Conservation (phyloP, 441 rosid genomes). For the Brassica balearica region DNA sequence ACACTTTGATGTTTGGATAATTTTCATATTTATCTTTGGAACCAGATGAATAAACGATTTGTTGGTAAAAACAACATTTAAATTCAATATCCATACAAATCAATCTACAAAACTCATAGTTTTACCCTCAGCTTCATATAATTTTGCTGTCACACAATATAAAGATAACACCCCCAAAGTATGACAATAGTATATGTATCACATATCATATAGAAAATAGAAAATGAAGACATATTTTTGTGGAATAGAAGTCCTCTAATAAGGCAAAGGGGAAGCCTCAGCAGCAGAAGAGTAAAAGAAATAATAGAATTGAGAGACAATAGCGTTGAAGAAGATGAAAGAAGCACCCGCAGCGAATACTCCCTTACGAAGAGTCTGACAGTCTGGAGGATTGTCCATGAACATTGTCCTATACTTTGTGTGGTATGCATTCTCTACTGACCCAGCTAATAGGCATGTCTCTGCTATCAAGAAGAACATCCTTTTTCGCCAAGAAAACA, state of each 20-base stretch:
- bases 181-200: conserved; percentile 18
- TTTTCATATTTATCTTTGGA: neutral
- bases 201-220: conserved; percentile 3
- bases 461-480: conserved; percentile 69
- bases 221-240: neutral
- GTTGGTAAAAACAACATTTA: conserved; percentile 8
- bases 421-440: conserved; percentile 76
- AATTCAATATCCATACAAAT: conserved; percentile 18
- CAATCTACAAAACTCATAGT: conserved; percentile 31
- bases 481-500: conserved; percentile 47
- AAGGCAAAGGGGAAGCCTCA: conserved; percentile 43
- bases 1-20: conserved; percentile 25
- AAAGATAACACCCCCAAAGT: neutral
- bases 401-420: conserved; percentile 68
- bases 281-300: conserved; percentile 57
- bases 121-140: conserved; percentile 18
- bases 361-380: conserved; percentile 67
- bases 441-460: conserved; percentile 66
- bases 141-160: conserved; percentile 5
- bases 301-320: conserved; percentile 69
- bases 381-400: conserved; percentile 56
- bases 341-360: conserved; percentile 77
- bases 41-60: neutral
- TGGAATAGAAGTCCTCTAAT: conserved; percentile 22
- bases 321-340: conserved; percentile 59